These are phyloP conservation scores for Auriscalpium orientale DNA, from an alignment of 768 basidiomycete genomes.

Conservation along the genomic window DNA sequence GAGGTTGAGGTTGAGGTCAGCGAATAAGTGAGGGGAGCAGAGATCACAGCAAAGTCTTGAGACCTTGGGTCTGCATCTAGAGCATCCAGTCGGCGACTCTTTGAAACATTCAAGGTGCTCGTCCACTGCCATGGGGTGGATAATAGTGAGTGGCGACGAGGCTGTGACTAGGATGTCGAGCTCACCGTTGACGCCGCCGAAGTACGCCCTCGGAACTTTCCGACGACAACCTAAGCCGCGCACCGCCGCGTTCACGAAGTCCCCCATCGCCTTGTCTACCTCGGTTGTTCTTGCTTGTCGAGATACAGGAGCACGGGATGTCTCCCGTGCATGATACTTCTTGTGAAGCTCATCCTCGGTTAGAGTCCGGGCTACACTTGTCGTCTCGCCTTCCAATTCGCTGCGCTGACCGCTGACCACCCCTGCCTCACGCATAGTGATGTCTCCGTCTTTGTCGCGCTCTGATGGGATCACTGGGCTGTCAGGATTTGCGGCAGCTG, in stretches of 20 bases:
- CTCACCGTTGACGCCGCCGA: constrained; percentile 8
- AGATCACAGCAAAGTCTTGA: constrained; percentile 21
- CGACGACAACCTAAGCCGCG: constrained; percentile 14
- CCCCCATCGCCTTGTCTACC: constrained; percentile 18
- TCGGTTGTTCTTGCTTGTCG: constrained; percentile 4
- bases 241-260: constrained; percentile 22
- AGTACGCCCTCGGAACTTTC: constrained; percentile 16
- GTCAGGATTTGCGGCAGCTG: neutral
- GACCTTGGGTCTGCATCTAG: constrained; percentile 7
- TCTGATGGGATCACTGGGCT: neutral
- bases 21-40: constrained; percentile 13
- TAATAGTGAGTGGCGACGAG: too few relatives aligned
- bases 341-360: neutral
- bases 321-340: neutral
- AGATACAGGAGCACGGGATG: neutral
- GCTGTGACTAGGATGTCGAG: too few relatives aligned
- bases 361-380: neutral
- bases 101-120: neutral
- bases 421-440: neutral
- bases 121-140: too few relatives aligned
- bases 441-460: neutral
- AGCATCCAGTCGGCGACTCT: constrained; percentile 6
- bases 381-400: neutral
- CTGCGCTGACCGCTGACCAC: neutral
- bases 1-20: neutral